A percentile compares a stretch with the other conserved stretches of the same genome.
These are phyloP conservation scores for Blakeslea trispora DNA, from an alignment of 371 early-diverging fungal genomes.

Conservation along the genomic window DNA sequence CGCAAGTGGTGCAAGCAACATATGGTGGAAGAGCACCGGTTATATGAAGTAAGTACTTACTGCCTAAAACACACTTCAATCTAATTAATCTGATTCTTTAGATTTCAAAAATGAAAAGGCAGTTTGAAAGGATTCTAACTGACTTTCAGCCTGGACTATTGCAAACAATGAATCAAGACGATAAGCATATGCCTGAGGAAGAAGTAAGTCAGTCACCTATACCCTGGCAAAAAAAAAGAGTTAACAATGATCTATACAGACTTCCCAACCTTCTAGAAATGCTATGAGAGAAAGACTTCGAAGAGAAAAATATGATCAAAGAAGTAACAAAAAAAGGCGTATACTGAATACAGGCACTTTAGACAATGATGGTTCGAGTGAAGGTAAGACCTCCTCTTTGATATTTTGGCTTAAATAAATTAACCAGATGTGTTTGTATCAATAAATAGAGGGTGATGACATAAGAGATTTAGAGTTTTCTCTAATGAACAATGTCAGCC, in stretches of 20 bases:
- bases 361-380: constrained; percentile 11
- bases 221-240: neutral
- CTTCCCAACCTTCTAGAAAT: neutral
- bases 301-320: constrained; percentile 37
- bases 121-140: constrained; percentile 51
- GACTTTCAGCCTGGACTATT: constrained; percentile 49
- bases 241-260: too few species aligned
- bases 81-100: constrained; percentile 6
- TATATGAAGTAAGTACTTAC: constrained; percentile 61
- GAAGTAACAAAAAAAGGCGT: constrained; percentile 31
- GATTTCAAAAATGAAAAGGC: constrained; percentile 51
- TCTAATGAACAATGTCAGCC: constrained; percentile 50
- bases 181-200: constrained; percentile 14
- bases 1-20: constrained; percentile 64
- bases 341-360: constrained; percentile 25
- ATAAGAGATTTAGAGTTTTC: constrained; percentile 69
- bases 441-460: constrained; percentile 19
- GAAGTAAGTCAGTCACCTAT: neutral
- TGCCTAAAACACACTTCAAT: constrained; percentile 7
- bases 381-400: too few species aligned
- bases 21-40: constrained; percentile 68
- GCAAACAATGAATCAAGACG: constrained; percentile 14
- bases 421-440: too few species aligned
- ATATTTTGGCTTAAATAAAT: too few species aligned
- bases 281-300: constrained; percentile 28